Conservation (phyloP, 1,139 yeast species). For the Hyphopichia khmerensis region DNA sequence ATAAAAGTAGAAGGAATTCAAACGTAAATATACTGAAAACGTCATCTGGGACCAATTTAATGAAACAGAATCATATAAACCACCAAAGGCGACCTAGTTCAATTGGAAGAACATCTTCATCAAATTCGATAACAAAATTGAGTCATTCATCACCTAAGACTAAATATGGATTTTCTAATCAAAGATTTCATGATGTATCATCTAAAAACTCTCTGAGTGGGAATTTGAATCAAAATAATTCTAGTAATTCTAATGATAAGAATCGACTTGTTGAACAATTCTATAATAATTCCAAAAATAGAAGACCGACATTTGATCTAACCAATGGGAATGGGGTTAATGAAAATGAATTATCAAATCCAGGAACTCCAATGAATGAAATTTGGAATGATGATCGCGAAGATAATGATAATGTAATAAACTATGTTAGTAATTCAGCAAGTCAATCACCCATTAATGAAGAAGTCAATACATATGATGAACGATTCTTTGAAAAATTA, state of each 20-base stretch:
- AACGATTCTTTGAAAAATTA: slow-evolving; percentile 13
- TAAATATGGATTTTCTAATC: background rate
- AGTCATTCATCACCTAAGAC: slow-evolving; percentile 1
- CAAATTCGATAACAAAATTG: background rate
- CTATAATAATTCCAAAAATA: slow-evolving; percentile 15
- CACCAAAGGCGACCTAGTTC: background rate
- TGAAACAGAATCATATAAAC: background rate
- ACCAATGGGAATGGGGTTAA: background rate
- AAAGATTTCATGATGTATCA: background rate
- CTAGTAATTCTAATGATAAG: slow-evolving; percentile 14
- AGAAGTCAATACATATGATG: background rate
- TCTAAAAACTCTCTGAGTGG: slow-evolving; percentile 1
- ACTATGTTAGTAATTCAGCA: background rate
- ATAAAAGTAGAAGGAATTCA: background rate
- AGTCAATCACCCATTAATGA: background rate
- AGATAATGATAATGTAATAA: background rate
- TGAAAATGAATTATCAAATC: background rate
- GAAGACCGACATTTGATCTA: background rate
- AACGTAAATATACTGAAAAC: background rate
- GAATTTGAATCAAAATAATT: background rate
- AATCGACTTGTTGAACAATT: slow-evolving; percentile 44
- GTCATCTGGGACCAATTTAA: background rate
- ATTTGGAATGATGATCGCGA: background rate
- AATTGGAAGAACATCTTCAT: background rate
- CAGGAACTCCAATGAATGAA: background rate